Evolutionary conservation across 352 stramenopile species (phyloP).

Genomic region (Phytophthora brassicae): DNA sequence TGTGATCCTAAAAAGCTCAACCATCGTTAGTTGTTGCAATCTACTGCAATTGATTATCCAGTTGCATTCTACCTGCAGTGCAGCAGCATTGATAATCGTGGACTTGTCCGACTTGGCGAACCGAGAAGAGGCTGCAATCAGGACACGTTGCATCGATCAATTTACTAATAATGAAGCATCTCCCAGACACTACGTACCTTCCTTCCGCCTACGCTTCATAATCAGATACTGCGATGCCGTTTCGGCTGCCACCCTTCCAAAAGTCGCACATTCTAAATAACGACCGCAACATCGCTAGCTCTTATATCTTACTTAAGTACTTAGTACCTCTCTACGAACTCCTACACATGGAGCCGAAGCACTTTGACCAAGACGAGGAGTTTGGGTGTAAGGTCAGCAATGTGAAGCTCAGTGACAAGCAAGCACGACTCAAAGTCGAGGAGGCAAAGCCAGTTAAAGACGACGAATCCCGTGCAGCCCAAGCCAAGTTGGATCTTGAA

Average conservation of each 20-base stretch:
- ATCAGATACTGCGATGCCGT: no score
- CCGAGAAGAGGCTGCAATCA: conserved; percentile 20
- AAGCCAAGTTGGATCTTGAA: conserved; percentile 80
- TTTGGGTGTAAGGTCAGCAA: conserved; percentile 68
- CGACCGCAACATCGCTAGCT: no score
- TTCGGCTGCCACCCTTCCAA: conserved; percentile 15
- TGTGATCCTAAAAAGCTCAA: conserved; percentile 37
- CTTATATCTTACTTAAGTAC: no score
- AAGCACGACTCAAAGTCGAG: conserved; percentile 32
- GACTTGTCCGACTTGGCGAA: conserved; percentile 36
- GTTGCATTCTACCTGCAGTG: conserved; percentile 51
- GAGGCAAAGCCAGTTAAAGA: conserved; percentile 59
- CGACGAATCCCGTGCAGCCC: conserved; percentile 50
- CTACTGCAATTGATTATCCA: no score
- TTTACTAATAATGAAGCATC: background rate
- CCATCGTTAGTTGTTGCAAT: background rate
- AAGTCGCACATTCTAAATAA: conserved; percentile 23
- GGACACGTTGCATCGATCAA: background rate
- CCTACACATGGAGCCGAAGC: conserved; percentile 64
- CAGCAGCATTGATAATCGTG: conserved; percentile 73
- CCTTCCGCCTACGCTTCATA: conserved; percentile 14
- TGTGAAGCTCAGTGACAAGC: conserved; percentile 63
- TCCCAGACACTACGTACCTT: conserved; percentile 11
- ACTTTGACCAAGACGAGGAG: conserved; percentile 55
- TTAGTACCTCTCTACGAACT: no score